Evolutionary conservation across 768 basidiomycete species (phyloP), one percentile per base, ranked within the genome.

Genomic region (Lactarius psammicola): DNA sequence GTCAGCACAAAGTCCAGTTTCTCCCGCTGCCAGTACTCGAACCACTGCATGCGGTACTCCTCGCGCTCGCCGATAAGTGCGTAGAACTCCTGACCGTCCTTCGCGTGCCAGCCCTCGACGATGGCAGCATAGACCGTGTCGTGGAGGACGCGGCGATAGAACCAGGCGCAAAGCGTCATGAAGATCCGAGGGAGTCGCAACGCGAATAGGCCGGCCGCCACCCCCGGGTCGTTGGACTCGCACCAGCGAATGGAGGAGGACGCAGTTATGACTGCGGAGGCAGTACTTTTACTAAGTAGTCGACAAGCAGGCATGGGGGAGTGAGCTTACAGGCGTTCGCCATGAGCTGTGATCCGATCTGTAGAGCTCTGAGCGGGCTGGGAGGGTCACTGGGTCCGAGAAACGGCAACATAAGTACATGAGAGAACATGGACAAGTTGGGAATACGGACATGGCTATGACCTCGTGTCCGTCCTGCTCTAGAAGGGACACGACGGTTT

Each of bases 1-100:
- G 82, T 87, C 60, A 87, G 74, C 26, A 88, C 76, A 72, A 85
- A 88, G 73, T 90, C 87, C 4, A 89, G 75, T 6, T 82, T 75
- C 75, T 83, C 63, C 76, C 77, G 69, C 76, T 78, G 69, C 77
- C 77, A 76, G 33, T 76, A 71, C 36, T 70, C 72, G 69, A 77
- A 77, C 78, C 81, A 82, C 56, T 71, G 71, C 18, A 61, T 81
- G 8, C 77, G 75, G 59, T 81, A 82, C n/a, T 67, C 71, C 54
- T 81, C 79, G 0, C 84, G 78, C 66, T 77, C 74, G 10, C 74
- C 80, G 5, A 86, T 75, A 28, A 86, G 79, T 3, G 75, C 73
- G 57, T 83, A 82, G 42, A 84, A 82, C 69, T 87, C 84, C 42
- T 78, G 59, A 0, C 84, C 75, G 0, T 79, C 80, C 71, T 87